Percentiles rank a stretch among this genome's conserved stretches.
Conservation (phyloP, 2,329 filamentous ascomycete genomes). For the Fonsecaea erecta region DNA sequence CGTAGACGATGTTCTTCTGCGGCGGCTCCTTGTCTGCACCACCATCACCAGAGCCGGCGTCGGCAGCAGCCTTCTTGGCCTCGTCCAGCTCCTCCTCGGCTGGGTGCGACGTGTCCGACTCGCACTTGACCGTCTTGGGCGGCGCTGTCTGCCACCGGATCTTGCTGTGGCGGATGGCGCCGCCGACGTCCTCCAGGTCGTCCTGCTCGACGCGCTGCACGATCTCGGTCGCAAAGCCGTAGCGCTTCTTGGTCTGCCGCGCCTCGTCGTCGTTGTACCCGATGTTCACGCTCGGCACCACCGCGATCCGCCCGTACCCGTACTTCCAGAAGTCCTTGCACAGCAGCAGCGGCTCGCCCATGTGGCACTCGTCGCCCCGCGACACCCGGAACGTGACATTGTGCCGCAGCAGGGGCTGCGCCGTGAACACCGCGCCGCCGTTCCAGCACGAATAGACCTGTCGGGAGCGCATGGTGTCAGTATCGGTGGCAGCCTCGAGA, state of each 20-base stretch:
- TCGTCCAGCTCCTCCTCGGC: slow-evolving; percentile 16
- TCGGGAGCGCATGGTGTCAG: background rate
- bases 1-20: background rate
- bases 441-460: slow-evolving; percentile 66
- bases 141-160: slow-evolving; percentile 36
- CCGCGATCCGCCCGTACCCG: slow-evolving; percentile 59
- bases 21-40: slow-evolving; percentile 4
- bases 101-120: slow-evolving; percentile 15
- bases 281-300: slow-evolving; percentile 61
- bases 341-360: slow-evolving; percentile 61
- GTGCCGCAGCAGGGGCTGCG: slow-evolving; percentile 52
- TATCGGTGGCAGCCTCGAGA: background rate
- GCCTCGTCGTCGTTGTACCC: slow-evolving; percentile 58
- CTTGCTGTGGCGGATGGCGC: background rate
- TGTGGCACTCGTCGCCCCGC: slow-evolving; percentile 54
- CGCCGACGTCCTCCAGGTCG: slow-evolving; percentile 5
- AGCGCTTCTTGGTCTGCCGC: slow-evolving; percentile 53
- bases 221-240: slow-evolving; percentile 51
- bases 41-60: slow-evolving; percentile 2
- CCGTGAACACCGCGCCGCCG: slow-evolving; percentile 57
- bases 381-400: slow-evolving; percentile 53
- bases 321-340: slow-evolving; percentile 62
- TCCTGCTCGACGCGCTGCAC: slow-evolving; percentile 27
- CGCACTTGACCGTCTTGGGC: slow-evolving; percentile 36
- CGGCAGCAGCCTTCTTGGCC: slow-evolving; percentile 6